These are phyloP conservation scores for Fusarium guadeloupense DNA, from an alignment of 2,329 filamentous ascomycete genomes.

Conservation along the genomic window DNA sequence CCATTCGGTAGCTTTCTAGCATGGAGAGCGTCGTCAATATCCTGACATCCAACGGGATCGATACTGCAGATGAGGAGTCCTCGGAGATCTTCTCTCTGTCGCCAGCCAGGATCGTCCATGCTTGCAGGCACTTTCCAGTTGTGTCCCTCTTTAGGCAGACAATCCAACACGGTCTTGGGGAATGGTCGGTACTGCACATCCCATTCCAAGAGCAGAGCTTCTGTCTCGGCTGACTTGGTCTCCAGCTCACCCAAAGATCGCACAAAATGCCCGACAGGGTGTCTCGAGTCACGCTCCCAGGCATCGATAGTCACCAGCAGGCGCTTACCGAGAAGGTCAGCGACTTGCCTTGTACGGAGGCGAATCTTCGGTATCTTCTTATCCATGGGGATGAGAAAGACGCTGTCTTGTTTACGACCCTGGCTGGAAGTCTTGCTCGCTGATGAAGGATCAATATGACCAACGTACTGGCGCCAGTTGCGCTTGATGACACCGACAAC, in stretches of 20 bases:
- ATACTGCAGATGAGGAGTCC: conserved; percentile 95
- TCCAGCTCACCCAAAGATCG: conserved; percentile 92
- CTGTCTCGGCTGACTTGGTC: conserved; percentile 96
- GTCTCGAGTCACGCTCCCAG: conserved; percentile 93
- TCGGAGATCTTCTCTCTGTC: conserved; percentile 82
- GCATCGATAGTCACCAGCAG: conserved; percentile 93
- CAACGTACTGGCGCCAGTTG: conserved; percentile 98
- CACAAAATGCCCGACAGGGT: conserved; percentile 93
- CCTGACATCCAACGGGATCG: conserved; percentile 93
- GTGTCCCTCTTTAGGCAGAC: conserved; percentile 88
- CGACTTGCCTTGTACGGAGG: conserved; percentile 88
- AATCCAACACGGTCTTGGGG: conserved; percentile 93
- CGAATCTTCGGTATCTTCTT: conserved; percentile 97
- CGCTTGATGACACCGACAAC: conserved; percentile 93
- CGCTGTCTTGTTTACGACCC: conserved; percentile 86
- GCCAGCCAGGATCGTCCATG: conserved; percentile 86
- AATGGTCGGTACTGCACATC: conserved; percentile 98
- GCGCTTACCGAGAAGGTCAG: conserved; percentile 88
- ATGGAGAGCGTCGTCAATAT: conserved; percentile 97
- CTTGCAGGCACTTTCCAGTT: conserved; percentile 91
- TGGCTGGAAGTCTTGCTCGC: conserved; percentile 77
- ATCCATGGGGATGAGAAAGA: conserved; percentile 98
- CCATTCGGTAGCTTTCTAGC: conserved; percentile 86
- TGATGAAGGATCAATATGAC: conserved; percentile 89
- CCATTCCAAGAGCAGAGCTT: conserved; percentile 91